Percentiles rank a stretch among this genome's conserved stretches.
Conservation (phyloP, 225 moss, liverwort and hornwort species). For the Pseudisothecium myosuroides region DNA sequence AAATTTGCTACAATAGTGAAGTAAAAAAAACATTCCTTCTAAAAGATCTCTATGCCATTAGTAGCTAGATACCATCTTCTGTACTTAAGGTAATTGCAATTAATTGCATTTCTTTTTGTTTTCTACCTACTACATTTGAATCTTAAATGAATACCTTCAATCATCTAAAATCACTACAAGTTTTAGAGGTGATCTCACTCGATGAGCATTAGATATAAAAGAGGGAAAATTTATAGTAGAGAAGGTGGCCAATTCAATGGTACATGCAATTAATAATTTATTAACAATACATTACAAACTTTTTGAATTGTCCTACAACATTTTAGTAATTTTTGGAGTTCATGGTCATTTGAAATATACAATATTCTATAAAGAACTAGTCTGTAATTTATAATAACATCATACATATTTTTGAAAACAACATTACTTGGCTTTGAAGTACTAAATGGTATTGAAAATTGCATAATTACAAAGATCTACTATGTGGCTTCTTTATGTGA, state of each 20-base stretch:
- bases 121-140: background rate
- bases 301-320: background rate
- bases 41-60: background rate
- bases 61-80: background rate
- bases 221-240: background rate
- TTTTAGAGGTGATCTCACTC: background rate
- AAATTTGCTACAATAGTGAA: no score
- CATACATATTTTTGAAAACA: background rate
- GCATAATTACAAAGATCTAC: background rate
- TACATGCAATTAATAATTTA: background rate
- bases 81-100: rapidly evolving
- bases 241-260: background rate
- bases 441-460: background rate
- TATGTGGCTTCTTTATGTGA: background rate
- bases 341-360: background rate
- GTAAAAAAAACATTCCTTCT: no score
- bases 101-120: background rate
- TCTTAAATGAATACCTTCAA: background rate
- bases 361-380: background rate
- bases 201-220: background rate
- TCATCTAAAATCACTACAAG: background rate
- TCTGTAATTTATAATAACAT: background rate
- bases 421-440: background rate
- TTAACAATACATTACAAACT: no score
- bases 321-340: background rate